Evolutionary conservation across 352 stramenopile genomes (phyloP), one percentile per base, ranked within the genome.

Genomic region (Pythium grandisporangium): DNA sequence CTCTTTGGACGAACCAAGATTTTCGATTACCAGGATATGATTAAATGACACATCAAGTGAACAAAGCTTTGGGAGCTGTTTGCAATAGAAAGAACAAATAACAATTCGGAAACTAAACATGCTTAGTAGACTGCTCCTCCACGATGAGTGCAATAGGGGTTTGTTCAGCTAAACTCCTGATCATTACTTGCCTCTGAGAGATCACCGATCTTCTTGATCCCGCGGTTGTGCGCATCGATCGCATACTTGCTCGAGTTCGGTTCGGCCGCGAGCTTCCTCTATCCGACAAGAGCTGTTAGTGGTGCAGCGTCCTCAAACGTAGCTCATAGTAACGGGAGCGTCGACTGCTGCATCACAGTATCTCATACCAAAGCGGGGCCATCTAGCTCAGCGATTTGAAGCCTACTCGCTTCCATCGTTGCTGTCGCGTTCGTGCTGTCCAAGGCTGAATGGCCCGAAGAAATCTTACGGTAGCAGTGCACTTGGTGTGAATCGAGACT

Each of bases 1-100:
- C 29, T 86, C 71, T 32, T 65, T 74, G 1, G 69, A 63, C 3
- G 70, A 84, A n/a, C 61, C 51, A 14, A 88, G 51, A 37, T 84
- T 84, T 34, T 61, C 50, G 10, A 88, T 56, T 21, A 53, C 61
- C 24, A 52, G 66, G 22, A 91, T 49, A 13, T 55, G 58, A 45
- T 91, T 88, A 58, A 91, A 91, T 5, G 75, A 91, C 26, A 91
- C 58, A 38, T 91, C 78, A 19, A 91, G 50, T 10, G 72, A 77
- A 44, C 66, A 84, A 13, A 91, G 48, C 47, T 83, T 87, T 2
- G 68, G 61, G 2, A 90, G 57, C 73, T 89, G 34, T 13, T 34
- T 12, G 8, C 22, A 42, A 12, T 32, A 19, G 36, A 26, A 24
- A 56, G 7, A 24, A 5, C 17, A 38, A 16, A 8, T 38, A 6